A percentile compares a stretch with the other conserved stretches of the same genome.
phyloP scores from a whole-genome alignment of 2,329 filamentous ascomycete genomes.

The Tolypocladium ophioglossoides region DNA sequence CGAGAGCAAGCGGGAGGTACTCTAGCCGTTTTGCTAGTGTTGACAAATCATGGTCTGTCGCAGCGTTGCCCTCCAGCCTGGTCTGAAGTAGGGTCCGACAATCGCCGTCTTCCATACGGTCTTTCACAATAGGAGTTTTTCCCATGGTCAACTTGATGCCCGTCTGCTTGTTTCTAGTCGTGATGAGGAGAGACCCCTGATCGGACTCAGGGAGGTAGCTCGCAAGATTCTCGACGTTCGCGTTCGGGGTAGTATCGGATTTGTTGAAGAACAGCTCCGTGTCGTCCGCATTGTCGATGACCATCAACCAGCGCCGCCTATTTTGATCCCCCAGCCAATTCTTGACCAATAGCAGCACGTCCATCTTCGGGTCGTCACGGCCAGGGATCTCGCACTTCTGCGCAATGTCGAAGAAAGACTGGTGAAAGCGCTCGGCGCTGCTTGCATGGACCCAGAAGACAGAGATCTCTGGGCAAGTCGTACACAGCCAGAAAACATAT shows the following conservation, averaged over 20 bases:
- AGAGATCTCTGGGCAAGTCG: slow-evolving; percentile 10
- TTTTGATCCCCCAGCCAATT: slow-evolving; percentile 14
- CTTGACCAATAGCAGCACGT: slow-evolving; percentile 14
- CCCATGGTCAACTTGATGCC: slow-evolving; percentile 12
- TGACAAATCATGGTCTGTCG: slow-evolving; percentile 5
- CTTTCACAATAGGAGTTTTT: too few relatives aligned
- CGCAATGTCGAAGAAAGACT: slow-evolving; percentile 15
- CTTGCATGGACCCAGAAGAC: slow-evolving; percentile 24
- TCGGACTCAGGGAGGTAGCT: slow-evolving; percentile 16
- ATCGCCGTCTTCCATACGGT: too few relatives aligned
- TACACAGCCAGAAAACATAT: slow-evolving; percentile 14
- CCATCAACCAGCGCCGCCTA: slow-evolving; percentile 10
- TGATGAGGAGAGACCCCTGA: slow-evolving; percentile 20
- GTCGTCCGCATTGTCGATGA: slow-evolving; percentile 9
- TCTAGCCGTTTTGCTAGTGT: slow-evolving; percentile 15
- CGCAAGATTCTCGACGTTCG: too few relatives aligned
- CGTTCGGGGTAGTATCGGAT: too few relatives aligned
- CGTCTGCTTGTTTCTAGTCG: slow-evolving; percentile 19
- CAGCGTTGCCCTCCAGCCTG: too few relatives aligned
- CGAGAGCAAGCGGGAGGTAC: slow-evolving; percentile 21
- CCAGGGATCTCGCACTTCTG: slow-evolving; percentile 13
- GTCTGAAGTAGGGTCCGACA: too few relatives aligned
- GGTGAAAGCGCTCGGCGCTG: slow-evolving; percentile 16
- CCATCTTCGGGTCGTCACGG: slow-evolving; percentile 8
- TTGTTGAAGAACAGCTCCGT: slow-evolving; percentile 1